A percentile compares a stretch with the other conserved stretches of the same genome.
phyloP scores from a whole-genome alignment of 768 basidiomycete species.

The Tubosaeta sp. region DNA sequence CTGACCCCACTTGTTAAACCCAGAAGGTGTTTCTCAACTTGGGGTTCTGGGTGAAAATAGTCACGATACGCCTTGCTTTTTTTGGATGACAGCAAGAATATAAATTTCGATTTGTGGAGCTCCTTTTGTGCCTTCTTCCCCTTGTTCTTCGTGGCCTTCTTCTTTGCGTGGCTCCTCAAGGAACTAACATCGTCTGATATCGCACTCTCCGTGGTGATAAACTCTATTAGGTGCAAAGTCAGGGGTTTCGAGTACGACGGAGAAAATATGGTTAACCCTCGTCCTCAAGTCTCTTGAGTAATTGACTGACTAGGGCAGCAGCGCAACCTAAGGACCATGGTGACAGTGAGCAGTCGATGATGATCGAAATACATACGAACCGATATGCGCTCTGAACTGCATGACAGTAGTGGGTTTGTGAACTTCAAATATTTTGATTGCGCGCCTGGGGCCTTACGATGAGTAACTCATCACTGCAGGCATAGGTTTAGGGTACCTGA shows the following conservation, averaged over 20 bases:
- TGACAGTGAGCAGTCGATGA: slow-evolving; percentile 10
- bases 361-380: slow-evolving; percentile 34
- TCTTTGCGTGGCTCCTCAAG: slow-evolving; percentile 35
- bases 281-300: slow-evolving; percentile 64
- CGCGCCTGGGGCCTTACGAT: slow-evolving; percentile 41
- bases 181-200: slow-evolving; percentile 48
- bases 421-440: slow-evolving; percentile 64
- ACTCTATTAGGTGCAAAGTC: slow-evolving; percentile 40
- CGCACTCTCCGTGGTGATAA: slow-evolving; percentile 49
- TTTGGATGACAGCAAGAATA: slow-evolving; percentile 49
- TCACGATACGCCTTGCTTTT: slow-evolving; percentile 49
- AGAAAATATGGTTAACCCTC: slow-evolving; percentile 47
- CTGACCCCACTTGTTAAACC: slow-evolving; percentile 57
- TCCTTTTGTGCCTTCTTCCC: slow-evolving; percentile 43
- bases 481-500: slow-evolving; percentile 44
- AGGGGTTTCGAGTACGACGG: background rate
- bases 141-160: slow-evolving; percentile 41
- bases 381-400: slow-evolving; percentile 58
- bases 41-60: slow-evolving; percentile 63
- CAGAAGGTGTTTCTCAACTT: slow-evolving; percentile 56
- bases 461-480: background rate
- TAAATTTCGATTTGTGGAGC: slow-evolving; percentile 52
- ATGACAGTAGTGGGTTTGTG: slow-evolving; percentile 39
- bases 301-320: slow-evolving; percentile 50
- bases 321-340: slow-evolving; percentile 42